phyloP scores from a whole-genome alignment of 306 rosid species.

The Quercus aquifolioides region DNA sequence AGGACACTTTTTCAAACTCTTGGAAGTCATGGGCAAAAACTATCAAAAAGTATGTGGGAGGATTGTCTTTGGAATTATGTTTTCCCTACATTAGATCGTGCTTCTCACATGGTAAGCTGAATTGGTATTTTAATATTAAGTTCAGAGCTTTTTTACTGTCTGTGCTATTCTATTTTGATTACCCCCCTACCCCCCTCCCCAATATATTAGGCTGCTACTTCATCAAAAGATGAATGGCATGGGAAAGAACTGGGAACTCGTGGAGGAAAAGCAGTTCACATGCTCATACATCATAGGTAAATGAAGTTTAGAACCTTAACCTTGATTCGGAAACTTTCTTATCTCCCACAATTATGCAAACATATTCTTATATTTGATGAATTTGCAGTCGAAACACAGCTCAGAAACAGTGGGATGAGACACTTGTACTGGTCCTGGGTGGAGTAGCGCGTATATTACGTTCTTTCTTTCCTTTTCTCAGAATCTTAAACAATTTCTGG shows the following conservation, averaged over 20 bases:
- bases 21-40: constrained; percentile 91
- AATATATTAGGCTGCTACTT: constrained; percentile 71
- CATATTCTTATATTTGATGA: constrained; percentile 22
- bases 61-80: constrained; percentile 96
- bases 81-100: constrained; percentile 83
- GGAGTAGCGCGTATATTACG: constrained; percentile 91
- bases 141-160: constrained; percentile 13
- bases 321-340: constrained; percentile 9
- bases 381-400: constrained; percentile 94
- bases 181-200: too few relatives aligned
- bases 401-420: constrained; percentile 99
- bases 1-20: constrained; percentile 94
- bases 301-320: constrained; percentile 12
- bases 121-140: constrained; percentile 20
- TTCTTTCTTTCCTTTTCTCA: constrained; percentile 81
- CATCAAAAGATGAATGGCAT: constrained; percentile 96
- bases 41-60: constrained; percentile 89
- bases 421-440: constrained; percentile 86
- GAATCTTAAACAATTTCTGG: constrained; percentile 75
- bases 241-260: constrained; percentile 99
- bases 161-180: constrained; percentile 19
- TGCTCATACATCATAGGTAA: constrained; percentile 99
- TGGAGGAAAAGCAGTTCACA: constrained; percentile 97
- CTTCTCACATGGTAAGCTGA: constrained; percentile 86
- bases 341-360: constrained; percentile 2